Base-by-base conservation (phyloP, 140 eudicot species). In the Bidens hawaiensis region DNA sequence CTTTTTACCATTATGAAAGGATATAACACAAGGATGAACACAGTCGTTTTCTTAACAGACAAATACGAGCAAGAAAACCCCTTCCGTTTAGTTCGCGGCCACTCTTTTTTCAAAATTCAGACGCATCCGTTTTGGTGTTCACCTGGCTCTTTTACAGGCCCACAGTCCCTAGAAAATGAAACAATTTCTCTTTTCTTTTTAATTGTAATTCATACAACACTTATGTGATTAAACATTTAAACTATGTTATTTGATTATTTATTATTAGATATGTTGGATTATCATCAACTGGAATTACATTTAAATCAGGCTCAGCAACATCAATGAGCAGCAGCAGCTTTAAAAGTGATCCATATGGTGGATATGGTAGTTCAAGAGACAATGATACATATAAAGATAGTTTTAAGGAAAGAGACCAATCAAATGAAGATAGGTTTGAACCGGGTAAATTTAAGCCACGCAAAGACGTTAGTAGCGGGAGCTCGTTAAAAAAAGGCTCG, bases 211-310 rank as follows among this genome's bases (percentile, higher is more conserved):
- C 56, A 16, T 30, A 53, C 26, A 48, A 17, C 53, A 48, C 23
- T 50, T 27, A 15, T 19, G 23, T 69, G 70, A 71, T 25, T 58
- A 60, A 58, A 47, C 64, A n/a, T n/a, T n/a, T n/a, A n/a, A 30
- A 38, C 13, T 64, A 53, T 51, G 57, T 24, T 25, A 13, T 40
- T 46, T 70, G 56, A 60, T 59, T 75, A 38, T 31, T 59, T 75
- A 38, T 31, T 31, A 67, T 56, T 49, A 93, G 97, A 83, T 94
- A 85, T 49, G 70, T 94, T 64, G 99, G 99, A 43, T 85, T 94
- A 66, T 88, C 99, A 22, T 94, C 99, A 67, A 69, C 95, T 60
- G 97, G 99, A 59, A 81, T 83, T 62, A 78, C 95, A 33, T 85
- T 52, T 65, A 94, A 94, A 81, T 83, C 99, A 27, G 82, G 99